Evolutionary conservation across 1,284 basidiomycete species (phyloP).

Genomic region (Apiotrichum gracile): DNA sequence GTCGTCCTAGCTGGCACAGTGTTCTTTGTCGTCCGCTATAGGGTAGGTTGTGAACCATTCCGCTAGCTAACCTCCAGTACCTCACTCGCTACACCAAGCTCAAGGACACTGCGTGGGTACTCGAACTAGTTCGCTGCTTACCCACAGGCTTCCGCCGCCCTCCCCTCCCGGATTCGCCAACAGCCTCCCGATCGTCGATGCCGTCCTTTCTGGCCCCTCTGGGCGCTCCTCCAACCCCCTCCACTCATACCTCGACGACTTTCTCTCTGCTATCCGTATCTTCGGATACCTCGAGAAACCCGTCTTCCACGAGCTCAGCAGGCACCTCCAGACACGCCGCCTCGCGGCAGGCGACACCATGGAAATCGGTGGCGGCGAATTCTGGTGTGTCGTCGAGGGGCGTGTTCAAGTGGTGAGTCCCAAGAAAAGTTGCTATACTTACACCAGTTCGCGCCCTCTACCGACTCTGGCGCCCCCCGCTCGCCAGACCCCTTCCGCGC

Average conservation of each 20-base stretch:
- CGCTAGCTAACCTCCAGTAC: constrained; percentile 41
- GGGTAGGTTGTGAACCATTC: constrained; percentile 58
- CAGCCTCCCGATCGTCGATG: constrained; percentile 21
- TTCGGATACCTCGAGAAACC: constrained; percentile 95
- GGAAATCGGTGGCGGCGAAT: constrained; percentile 77
- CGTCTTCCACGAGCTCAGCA: constrained; percentile 88
- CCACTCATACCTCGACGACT: constrained; percentile 92
- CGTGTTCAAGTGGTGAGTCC: constrained; percentile 50
- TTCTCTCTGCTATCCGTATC: constrained; percentile 84
- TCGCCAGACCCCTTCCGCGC: constrained; percentile 25
- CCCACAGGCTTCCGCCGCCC: constrained; percentile 24
- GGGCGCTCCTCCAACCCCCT: constrained; percentile 57
- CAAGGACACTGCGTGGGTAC: constrained; percentile 65
- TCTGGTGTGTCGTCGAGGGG: constrained; percentile 93
- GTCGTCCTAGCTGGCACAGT: constrained; percentile 59
- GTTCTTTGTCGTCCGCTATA: constrained; percentile 76
- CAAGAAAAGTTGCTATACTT: not conserved
- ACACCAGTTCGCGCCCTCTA: constrained; percentile 57
- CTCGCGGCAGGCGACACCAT: constrained; percentile 83
- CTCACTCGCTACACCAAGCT: constrained; percentile 58
- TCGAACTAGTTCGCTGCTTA: not conserved
- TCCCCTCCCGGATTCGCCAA: constrained; percentile 32
- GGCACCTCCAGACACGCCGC: constrained; percentile 84
- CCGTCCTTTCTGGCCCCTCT: constrained; percentile 64
- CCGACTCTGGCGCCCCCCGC: constrained; percentile 10